Evolutionary conservation across 495 filamentous ascomycete species (phyloP).

Genomic region (Lasiosphaeria miniovina): DNA sequence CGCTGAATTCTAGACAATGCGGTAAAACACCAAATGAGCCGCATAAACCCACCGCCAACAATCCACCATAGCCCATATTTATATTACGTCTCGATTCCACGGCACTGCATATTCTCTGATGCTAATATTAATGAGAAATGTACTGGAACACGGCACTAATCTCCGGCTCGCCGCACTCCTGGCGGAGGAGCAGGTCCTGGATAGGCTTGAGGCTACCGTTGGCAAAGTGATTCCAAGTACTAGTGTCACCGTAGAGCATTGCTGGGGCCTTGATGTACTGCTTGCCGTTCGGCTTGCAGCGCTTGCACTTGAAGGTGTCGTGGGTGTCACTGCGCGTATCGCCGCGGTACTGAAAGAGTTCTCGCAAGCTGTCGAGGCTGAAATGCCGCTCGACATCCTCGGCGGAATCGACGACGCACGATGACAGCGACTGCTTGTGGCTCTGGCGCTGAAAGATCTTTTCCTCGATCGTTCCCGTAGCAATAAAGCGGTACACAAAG

Average conservation of each 20-base stretch:
- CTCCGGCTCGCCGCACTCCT: constrained; percentile 74
- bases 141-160: constrained; percentile 98
- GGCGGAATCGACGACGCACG: constrained; percentile 94
- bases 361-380: constrained; percentile 77
- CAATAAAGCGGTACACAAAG: constrained; percentile 98
- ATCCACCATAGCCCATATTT: background rate
- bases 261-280: constrained; percentile 87
- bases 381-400: constrained; percentile 98
- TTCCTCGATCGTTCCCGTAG: constrained; percentile 96
- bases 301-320: constrained; percentile 98
- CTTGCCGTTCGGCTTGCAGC: constrained; percentile 81
- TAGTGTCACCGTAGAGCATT: constrained; percentile 96
- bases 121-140: constrained; percentile 68
- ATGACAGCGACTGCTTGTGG: constrained; percentile 95
- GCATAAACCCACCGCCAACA: constrained; percentile 1
- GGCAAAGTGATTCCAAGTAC: constrained; percentile 96
- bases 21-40: background rate
- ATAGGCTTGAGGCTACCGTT: constrained; percentile 76
- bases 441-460: constrained; percentile 99
- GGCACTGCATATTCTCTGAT: background rate
- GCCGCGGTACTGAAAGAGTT: constrained; percentile 88
- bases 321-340: constrained; percentile 90
- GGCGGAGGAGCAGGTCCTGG: constrained; percentile 86
- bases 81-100: background rate
- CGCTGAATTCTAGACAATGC: too few relatives aligned